Evolutionary conservation across 139 green algal species (phyloP), one percentile per base, ranked within the genome.

Genomic region (Picochlorum sp.): DNA sequence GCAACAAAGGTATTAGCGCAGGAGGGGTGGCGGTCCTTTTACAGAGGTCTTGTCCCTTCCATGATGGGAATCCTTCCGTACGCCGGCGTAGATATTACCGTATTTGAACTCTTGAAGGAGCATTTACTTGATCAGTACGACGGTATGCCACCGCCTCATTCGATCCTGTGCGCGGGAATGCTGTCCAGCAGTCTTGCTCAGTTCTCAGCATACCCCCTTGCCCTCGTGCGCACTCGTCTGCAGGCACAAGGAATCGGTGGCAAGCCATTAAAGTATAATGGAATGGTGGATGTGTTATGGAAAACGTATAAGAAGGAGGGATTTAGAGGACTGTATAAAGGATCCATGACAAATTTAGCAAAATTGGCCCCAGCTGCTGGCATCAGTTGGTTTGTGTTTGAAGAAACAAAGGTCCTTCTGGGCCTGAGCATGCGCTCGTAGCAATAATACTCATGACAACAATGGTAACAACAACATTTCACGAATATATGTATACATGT

Each of bases 41-140:
- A 94, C 80, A 68, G 85, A 28, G 89, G 89, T 44, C 30, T 95
- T 3, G 50, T 69, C 21, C 88, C 88, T 8, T 88, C 82, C 20
- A 87, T 89, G 83, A 57, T 87, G 9, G 89, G 89, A 49, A 95
- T 96, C 65, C 66, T 96, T 58, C 89, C 89, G 4, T 96, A 93
- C 58, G 89, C 89, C 16, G 89, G 89, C 0, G 83, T 92, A 6
- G 89, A 96, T 80, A 95, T 96, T 45, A 79, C 82, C 5, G 68
- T 83, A 30, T 95, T 96, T 75, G 84, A 95, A 77, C 73, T 93
- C 23, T 64, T 95, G 6, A 93, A 92, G 60, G 76, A 93, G 58
- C 49, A 71, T 14, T 60, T 96, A 69, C 75, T 91, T 41, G 82
- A 89, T 15, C 28, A 69, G 28, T 92, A 91, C 57, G 76, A 89